These are phyloP conservation scores for Conringia planisiliqua DNA, from an alignment of 345 rosid genomes.

Conservation along the genomic window DNA sequence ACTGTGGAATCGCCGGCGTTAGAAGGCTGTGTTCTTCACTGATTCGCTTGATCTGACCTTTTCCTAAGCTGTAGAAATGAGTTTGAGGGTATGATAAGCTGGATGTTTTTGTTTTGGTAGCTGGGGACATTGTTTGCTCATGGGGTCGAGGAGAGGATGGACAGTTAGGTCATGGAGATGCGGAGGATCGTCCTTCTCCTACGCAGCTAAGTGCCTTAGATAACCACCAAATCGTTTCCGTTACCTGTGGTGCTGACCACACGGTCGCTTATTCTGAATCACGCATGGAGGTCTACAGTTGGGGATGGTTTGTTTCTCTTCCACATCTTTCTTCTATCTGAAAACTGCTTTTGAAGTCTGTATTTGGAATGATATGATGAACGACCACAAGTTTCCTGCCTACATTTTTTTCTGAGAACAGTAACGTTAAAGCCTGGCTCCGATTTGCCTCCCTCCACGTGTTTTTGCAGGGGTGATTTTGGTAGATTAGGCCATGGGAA, in stretches of 20 bases:
- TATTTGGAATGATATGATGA: neutral
- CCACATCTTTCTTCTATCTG: neutral
- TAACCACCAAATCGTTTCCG: conserved; percentile 54
- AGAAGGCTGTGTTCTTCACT: neutral
- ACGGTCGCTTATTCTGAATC: conserved; percentile 77
- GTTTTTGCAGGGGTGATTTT: conserved; percentile 81
- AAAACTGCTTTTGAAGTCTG: too few relatives aligned
- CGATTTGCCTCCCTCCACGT: neutral
- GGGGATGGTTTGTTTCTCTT: conserved; percentile 68
- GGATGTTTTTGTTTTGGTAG: conserved; percentile 47
- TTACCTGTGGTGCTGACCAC: conserved; percentile 96
- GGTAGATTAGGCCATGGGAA: conserved; percentile 99
- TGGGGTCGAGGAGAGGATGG: conserved; percentile 99
- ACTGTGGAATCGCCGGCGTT: conserved; percentile 5
- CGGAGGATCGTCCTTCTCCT: conserved; percentile 79
- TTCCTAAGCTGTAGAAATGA: neutral
- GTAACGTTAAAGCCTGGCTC: neutral
- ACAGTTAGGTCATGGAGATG: conserved; percentile 95
- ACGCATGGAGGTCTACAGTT: conserved; percentile 64
- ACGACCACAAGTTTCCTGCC: neutral
- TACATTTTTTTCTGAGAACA: neutral
- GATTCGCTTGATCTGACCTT: conserved; percentile 22
- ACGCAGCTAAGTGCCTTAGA: conserved; percentile 74
- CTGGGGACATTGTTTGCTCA: conserved; percentile 85
- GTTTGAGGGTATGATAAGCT: too few relatives aligned